phyloP scores from a whole-genome alignment of 345 rosid genomes.

The Populus euphratica region DNA sequence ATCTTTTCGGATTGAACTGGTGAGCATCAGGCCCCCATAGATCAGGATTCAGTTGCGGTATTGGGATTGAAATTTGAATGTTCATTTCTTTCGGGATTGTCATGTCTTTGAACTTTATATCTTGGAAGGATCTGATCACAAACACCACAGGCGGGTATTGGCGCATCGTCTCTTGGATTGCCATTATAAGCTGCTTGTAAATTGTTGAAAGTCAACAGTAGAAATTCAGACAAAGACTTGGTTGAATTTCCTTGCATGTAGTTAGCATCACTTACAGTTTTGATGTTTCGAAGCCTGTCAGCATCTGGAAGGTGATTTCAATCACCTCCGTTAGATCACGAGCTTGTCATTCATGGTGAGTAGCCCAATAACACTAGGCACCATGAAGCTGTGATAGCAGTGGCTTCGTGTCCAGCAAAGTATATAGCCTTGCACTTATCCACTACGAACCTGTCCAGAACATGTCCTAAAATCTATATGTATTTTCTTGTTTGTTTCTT shows the following conservation, averaged over 20 bases:
- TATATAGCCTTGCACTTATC: not conserved
- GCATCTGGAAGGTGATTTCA: constrained; percentile 17
- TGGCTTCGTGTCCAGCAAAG: constrained; percentile 34
- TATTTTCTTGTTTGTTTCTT: too few species aligned
- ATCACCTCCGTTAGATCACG: constrained; percentile 17
- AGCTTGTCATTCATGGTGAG: constrained; percentile 29
- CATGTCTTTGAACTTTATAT: constrained; percentile 25
- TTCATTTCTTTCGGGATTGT: constrained; percentile 23
- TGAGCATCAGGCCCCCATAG: constrained; percentile 27
- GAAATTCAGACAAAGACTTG: not conserved
- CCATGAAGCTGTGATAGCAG: constrained; percentile 19
- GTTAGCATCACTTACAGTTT: constrained; percentile 16
- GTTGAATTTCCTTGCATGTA: not conserved
- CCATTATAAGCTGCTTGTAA: constrained; percentile 23
- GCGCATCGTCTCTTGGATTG: constrained; percentile 20
- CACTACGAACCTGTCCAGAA: too few species aligned
- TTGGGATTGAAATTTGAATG: constrained; percentile 18
- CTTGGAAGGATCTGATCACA: constrained; percentile 14
- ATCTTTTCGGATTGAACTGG: constrained; percentile 31
- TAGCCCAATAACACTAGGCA: constrained; percentile 26
- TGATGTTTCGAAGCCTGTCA: constrained; percentile 31
- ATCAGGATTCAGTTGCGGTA: constrained; percentile 19
- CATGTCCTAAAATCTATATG: too few species aligned
- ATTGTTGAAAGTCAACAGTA: not conserved
- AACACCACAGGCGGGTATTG: constrained; percentile 11